phyloP scores from a whole-genome alignment of 345 rosid species.

The Carallia brachiata region DNA sequence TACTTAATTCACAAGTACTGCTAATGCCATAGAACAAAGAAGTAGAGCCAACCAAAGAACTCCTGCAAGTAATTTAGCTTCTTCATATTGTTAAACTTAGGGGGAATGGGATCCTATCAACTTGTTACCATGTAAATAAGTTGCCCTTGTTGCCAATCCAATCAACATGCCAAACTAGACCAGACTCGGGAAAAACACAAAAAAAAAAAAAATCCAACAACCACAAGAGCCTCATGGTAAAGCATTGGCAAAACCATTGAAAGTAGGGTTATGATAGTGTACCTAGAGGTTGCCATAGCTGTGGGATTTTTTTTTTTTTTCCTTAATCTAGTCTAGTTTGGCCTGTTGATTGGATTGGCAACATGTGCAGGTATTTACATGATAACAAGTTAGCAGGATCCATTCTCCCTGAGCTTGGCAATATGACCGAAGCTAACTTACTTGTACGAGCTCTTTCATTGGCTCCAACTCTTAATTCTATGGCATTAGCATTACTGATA shows the following conservation, averaged over 20 bases:
- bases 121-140: constrained; percentile 76
- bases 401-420: constrained; percentile 91
- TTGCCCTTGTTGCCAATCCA: constrained; percentile 29
- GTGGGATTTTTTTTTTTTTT: neutral
- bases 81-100: constrained; percentile 95
- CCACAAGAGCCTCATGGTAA: too few relatives aligned
- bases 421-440: constrained; percentile 97
- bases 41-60: neutral
- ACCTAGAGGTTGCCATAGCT: neutral
- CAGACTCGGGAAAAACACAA: too few relatives aligned
- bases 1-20: neutral
- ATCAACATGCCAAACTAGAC: neutral
- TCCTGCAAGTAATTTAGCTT: constrained; percentile 88
- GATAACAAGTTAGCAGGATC: constrained; percentile 76
- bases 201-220: too few relatives aligned
- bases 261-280: too few relatives aligned
- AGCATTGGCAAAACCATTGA: too few relatives aligned
- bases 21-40: neutral
- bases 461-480: neutral
- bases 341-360: neutral
- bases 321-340: neutral
- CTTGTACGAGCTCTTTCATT: constrained; percentile 46
- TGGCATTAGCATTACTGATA: neutral
- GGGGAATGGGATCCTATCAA: constrained; percentile 76
- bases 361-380: constrained; percentile 70